A percentile compares a stretch with the other conserved stretches of the same genome.
These are phyloP conservation scores for Penicillium aurantiogriseum DNA, from an alignment of 2,329 filamentous ascomycete species.

Conservation along the genomic window DNA sequence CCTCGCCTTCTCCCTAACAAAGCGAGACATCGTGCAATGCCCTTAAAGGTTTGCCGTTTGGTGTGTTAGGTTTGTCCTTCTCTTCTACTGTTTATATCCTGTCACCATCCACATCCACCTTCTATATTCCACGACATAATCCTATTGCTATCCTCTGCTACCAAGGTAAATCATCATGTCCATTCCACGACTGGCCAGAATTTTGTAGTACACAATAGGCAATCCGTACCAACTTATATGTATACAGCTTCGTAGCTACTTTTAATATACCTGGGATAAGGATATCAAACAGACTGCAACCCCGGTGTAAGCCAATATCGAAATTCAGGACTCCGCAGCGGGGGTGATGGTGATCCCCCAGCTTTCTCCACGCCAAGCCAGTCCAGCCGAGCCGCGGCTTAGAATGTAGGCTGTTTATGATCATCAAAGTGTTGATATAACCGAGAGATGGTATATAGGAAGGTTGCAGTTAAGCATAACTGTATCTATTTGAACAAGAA, in stretches of 20 bases:
- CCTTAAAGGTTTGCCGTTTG: neutral
- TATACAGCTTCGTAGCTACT: neutral
- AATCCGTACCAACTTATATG: no score
- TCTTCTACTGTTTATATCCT: neutral
- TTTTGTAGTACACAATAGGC: neutral
- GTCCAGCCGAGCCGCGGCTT: neutral
- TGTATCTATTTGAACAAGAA: neutral
- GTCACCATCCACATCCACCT: neutral
- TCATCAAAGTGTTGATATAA: neutral
- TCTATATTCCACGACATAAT: no score
- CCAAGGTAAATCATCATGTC: neutral
- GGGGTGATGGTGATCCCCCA: slow-evolving; percentile 4
- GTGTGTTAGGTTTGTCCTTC: neutral
- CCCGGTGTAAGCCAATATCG: neutral
- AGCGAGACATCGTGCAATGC: neutral
- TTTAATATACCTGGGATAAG: neutral
- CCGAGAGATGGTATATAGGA: neutral
- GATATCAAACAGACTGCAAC: neutral
- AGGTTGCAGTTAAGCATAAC: neutral
- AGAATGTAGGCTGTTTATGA: neutral
- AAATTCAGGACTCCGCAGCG: slow-evolving; percentile 1
- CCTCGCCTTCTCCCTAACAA: neutral
- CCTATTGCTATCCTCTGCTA: neutral
- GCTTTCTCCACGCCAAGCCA: slow-evolving; percentile 3
- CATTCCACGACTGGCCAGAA: neutral